Evolutionary conservation across 2,329 filamentous ascomycete species (phyloP).

Genomic region (Cordyceps cicadae): DNA sequence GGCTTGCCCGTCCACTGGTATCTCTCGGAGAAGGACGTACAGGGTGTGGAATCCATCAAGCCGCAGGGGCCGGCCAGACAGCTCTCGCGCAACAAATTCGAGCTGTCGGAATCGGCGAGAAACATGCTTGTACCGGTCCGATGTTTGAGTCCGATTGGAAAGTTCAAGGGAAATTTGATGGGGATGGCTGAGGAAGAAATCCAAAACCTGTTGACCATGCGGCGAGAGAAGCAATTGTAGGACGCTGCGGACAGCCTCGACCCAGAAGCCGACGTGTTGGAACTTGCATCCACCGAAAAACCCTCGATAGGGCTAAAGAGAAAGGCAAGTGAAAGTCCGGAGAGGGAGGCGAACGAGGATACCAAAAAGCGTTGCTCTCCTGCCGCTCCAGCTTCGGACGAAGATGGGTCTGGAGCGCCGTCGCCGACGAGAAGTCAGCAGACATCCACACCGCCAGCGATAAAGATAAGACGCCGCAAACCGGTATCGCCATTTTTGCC

Average conservation of each 20-base stretch:
- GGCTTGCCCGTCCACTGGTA: background rate
- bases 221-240: background rate
- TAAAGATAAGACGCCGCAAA: slow-evolving; percentile 2
- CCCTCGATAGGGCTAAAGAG: background rate
- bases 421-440: background rate
- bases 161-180: slow-evolving; percentile 8
- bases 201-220: background rate
- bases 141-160: background rate
- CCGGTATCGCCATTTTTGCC: slow-evolving; percentile 3
- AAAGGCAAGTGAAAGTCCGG: background rate
- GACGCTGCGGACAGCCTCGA: background rate
- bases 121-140: slow-evolving; percentile 1
- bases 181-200: slow-evolving; percentile 4
- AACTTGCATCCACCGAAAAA: background rate
- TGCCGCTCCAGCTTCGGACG: background rate
- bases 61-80: slow-evolving; percentile 4
- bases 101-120: background rate
- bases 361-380: background rate
- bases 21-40: background rate
- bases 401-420: background rate
- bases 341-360: background rate
- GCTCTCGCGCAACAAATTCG: slow-evolving; percentile 3
- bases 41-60: background rate
- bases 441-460: background rate
- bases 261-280: background rate